These are phyloP conservation scores for Dictyostelium gargantuum DNA, from an alignment of 208 protist species.

Conservation along the genomic window DNA sequence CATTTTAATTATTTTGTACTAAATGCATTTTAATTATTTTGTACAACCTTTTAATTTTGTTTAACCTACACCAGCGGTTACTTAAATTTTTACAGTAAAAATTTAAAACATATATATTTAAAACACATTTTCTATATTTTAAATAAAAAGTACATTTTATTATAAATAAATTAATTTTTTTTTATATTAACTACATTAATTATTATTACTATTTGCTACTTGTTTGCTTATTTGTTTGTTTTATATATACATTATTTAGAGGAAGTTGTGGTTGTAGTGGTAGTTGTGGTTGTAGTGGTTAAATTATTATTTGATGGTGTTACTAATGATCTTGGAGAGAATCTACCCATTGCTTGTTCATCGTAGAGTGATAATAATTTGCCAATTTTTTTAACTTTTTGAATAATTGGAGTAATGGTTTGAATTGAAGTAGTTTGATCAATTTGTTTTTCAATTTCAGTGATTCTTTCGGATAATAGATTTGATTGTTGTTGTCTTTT, in stretches of 20 bases:
- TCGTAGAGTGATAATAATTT: conserved; percentile 17
- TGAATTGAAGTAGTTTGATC: background rate
- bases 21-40: no score
- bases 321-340: conserved; percentile 10
- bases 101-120: no score
- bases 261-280: background rate
- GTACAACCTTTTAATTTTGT: no score
- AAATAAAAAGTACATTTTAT: no score
- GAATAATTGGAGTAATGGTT: background rate
- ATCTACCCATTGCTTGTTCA: conserved; percentile 14
- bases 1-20: no score
- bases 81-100: no score
- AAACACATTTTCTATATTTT: no score
- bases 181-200: no score
- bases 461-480: background rate
- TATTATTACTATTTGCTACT: no score
- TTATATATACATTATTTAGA: background rate
- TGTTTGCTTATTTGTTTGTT: background rate
- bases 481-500: conserved; percentile 2
- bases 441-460: background rate
- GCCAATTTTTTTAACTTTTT: conserved; percentile 48
- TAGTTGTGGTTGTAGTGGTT: background rate
- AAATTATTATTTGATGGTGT: background rate
- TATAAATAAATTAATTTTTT: no score
- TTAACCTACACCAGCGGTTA: no score